Base-by-base conservation (phyloP, 805 yeast genomes). In the Vanderwaltozyma yarrowii region DNA sequence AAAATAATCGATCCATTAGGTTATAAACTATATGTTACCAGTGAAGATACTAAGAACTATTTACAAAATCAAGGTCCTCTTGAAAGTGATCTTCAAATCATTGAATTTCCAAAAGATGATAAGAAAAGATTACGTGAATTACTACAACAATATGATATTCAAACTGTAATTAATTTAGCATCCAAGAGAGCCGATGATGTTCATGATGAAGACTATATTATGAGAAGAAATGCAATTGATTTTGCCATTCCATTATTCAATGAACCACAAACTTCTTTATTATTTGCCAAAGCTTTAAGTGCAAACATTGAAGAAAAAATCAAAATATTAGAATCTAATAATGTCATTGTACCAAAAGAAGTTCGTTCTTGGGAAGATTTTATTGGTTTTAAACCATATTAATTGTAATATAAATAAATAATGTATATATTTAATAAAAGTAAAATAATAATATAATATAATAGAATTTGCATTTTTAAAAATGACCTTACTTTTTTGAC, bases 181-280 rank as follows among this genome's bases (percentile, higher is more conserved):
- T 71, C 71, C 51, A 81, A 84, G 31, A 77, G 96, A 60, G 99
- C 97, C 32, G 94, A 84, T 54, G 67, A 73, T 46, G 71, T 85
- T 46, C 63, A 75, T 46, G 96, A 92, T 57, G 80, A 82, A 63
- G 96, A 92, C 65, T 92, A 92, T 63, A 80, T 89, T 41, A 92
- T 92, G 98, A 81, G 99, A 71, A 81, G 99, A 70, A 92, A 92
- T 62, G 97, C 99, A 34, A 94, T 92, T 66, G 99, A 92, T 63
- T 92, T 92, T 61, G 97, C 84, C 43, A 80, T 89, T 55, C 96
- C 98, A 31, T 70, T 92, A 58, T 89, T 92, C 71, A 92, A 89
- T 60, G 99, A 92, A 69, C 96, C 97, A 47, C 78, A 86, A 60
- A 94, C 98, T 17, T 81, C 96, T 2, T 58, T 78, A 52, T 66